phyloP scores from a whole-genome alignment of 2,329 filamentous ascomycete species.

The Fusarium staphyleae region DNA sequence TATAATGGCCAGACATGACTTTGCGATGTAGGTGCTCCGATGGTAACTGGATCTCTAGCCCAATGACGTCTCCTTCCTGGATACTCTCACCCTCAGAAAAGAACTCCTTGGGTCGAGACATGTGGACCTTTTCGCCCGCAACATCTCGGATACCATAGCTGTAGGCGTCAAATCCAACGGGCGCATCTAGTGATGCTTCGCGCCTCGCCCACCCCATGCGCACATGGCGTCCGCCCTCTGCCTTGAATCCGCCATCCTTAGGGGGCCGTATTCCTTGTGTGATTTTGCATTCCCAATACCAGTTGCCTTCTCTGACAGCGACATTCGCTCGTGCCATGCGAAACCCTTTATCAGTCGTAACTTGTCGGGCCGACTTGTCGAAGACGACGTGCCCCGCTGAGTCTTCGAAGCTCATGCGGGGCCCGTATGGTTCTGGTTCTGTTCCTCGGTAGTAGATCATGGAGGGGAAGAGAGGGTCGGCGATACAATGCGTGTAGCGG shows the following conservation, averaged over 20 bases:
- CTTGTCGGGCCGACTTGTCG: slow-evolving; percentile 74
- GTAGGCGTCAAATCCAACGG: slow-evolving; percentile 88
- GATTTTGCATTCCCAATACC: slow-evolving; percentile 94
- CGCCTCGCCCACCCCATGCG: slow-evolving; percentile 86
- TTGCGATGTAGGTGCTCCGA: slow-evolving; percentile 86
- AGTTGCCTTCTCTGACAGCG: slow-evolving; percentile 84
- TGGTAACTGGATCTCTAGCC: slow-evolving; percentile 89
- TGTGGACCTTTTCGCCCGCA: slow-evolving; percentile 88
- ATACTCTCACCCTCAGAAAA: slow-evolving; percentile 81
- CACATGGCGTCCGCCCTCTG: slow-evolving; percentile 67
- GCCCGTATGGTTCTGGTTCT: slow-evolving; percentile 81
- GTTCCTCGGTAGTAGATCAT: slow-evolving; percentile 89
- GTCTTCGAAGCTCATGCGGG: slow-evolving; percentile 93
- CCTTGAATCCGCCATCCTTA: slow-evolving; percentile 52
- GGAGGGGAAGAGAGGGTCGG: slow-evolving; percentile 85
- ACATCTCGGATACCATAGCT: slow-evolving; percentile 93
- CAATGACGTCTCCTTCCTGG: slow-evolving; percentile 90
- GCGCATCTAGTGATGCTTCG: slow-evolving; percentile 82
- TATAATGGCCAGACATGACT: slow-evolving; percentile 85
- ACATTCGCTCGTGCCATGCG: slow-evolving; percentile 91
- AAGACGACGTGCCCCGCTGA: slow-evolving; percentile 86
- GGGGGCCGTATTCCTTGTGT: slow-evolving; percentile 70
- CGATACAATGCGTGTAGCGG: slow-evolving; percentile 89
- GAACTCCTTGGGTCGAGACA: slow-evolving; percentile 91
- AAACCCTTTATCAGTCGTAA: slow-evolving; percentile 93